A percentile compares a stretch with the other conserved stretches of the same genome.
Evolutionary conservation across 2,329 filamentous ascomycete species (phyloP).

Genomic region (Amylocarpus encephaloides): DNA sequence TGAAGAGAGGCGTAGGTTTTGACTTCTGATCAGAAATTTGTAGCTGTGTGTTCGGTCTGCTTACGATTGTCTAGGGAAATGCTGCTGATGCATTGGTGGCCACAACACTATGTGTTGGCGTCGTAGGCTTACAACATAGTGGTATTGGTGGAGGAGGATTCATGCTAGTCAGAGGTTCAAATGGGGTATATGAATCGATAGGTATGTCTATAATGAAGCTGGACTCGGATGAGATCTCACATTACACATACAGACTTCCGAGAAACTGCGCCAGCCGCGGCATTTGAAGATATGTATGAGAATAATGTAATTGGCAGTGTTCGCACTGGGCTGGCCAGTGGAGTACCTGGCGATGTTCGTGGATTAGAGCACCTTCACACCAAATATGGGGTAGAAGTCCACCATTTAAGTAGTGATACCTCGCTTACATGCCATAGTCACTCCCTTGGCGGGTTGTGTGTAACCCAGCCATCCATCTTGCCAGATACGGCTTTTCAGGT

Average conservation of each 20-base stretch:
- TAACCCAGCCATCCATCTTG: slow-evolving; percentile 66
- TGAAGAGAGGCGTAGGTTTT: slow-evolving; percentile 40
- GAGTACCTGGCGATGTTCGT: slow-evolving; percentile 67
- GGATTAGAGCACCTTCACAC: slow-evolving; percentile 74
- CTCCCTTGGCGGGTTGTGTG: slow-evolving; percentile 68
- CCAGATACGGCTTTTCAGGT: slow-evolving; percentile 61
- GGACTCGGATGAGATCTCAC: slow-evolving; percentile 1
- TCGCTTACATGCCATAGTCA: slow-evolving; percentile 28
- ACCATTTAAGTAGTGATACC: background rate
- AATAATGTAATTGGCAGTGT: slow-evolving; percentile 62
- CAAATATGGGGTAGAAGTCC: slow-evolving; percentile 53
- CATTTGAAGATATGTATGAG: slow-evolving; percentile 78
- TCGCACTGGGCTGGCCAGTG: slow-evolving; percentile 64
- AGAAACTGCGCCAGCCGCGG: slow-evolving; percentile 77
- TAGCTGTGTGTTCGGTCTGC: slow-evolving; percentile 7
- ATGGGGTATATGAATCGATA: slow-evolving; percentile 77
- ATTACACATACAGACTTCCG: slow-evolving; percentile 62
- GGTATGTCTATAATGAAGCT: slow-evolving; percentile 13
- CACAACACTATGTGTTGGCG: slow-evolving; percentile 68
- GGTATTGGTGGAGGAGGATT: slow-evolving; percentile 91
- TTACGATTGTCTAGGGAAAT: slow-evolving; percentile 46
- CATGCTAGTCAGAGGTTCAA: slow-evolving; percentile 65
- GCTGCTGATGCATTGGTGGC: slow-evolving; percentile 71
- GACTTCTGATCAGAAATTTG: background rate
- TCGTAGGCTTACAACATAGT: slow-evolving; percentile 69